A percentile compares a stretch with the other conserved stretches of the same genome.
These are phyloP conservation scores for Solanum tarijense DNA, from an alignment of 257 asterid species.

Conservation along the genomic window DNA sequence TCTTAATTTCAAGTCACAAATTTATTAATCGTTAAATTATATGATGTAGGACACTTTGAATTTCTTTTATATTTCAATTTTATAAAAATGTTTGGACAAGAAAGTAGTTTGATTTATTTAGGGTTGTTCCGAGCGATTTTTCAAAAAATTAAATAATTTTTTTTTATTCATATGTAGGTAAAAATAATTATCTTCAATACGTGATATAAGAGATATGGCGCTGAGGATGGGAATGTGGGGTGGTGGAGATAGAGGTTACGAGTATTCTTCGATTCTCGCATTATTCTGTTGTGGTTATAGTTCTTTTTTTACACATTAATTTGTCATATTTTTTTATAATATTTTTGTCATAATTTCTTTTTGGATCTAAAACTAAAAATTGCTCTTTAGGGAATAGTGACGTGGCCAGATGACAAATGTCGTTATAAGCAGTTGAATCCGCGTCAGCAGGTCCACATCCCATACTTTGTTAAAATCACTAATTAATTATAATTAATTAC, in stretches of 20 bases:
- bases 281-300: background rate
- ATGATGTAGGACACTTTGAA: background rate
- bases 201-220: background rate
- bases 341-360: background rate
- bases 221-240: background rate
- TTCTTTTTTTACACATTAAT: background rate
- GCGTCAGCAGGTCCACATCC: background rate
- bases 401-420: background rate
- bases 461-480: background rate
- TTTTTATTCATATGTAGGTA: fast-evolving
- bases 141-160: too few relatives aligned
- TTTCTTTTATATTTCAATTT: background rate
- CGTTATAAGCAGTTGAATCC: background rate
- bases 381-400: background rate
- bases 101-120: background rate
- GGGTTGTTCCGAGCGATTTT: too few relatives aligned
- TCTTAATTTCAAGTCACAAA: background rate
- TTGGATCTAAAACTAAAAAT: background rate
- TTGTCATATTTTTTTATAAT: background rate
- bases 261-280: background rate
- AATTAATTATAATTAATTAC: background rate
- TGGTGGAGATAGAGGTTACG: background rate
- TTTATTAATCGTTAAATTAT: background rate
- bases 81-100: background rate
- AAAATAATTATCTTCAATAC: too few relatives aligned